These are phyloP conservation scores for Pholiota adiposa DNA, from an alignment of 1,284 basidiomycete genomes.

Conservation along the genomic window DNA sequence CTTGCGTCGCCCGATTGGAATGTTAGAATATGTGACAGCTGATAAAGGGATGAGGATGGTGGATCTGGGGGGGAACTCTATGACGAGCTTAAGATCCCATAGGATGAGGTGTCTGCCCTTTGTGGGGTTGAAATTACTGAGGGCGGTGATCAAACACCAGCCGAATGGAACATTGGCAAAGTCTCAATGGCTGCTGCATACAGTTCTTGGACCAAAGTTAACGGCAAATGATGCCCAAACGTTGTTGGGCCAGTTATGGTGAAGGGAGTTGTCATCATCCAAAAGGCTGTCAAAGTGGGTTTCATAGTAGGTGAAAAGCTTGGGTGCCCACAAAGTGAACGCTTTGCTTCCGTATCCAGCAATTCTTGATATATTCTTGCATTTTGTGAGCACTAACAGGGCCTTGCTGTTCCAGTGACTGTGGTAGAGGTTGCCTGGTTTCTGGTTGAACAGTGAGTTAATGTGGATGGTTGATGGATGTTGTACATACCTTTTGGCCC, in stretches of 20 bases:
- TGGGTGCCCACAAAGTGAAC: neutral
- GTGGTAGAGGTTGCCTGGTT: neutral
- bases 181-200: neutral
- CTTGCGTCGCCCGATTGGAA: neutral
- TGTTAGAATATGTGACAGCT: neutral
- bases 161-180: neutral
- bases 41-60: neutral
- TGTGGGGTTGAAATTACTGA: neutral
- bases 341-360: neutral
- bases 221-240: neutral
- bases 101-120: slow-evolving; percentile 1
- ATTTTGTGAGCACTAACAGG: neutral
- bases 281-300: neutral
- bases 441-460: neutral
- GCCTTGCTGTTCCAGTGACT: neutral
- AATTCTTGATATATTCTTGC: neutral
- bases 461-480: neutral
- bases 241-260: neutral
- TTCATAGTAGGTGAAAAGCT: neutral
- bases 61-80: neutral
- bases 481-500: neutral
- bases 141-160: neutral
- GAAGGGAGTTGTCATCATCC: neutral
- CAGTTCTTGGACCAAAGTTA: neutral
- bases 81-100: neutral